Evolutionary conservation across 2,329 filamentous ascomycete species (phyloP), one percentile per base, ranked within the genome.

Genomic region (Pseudocercospora musae): DNA sequence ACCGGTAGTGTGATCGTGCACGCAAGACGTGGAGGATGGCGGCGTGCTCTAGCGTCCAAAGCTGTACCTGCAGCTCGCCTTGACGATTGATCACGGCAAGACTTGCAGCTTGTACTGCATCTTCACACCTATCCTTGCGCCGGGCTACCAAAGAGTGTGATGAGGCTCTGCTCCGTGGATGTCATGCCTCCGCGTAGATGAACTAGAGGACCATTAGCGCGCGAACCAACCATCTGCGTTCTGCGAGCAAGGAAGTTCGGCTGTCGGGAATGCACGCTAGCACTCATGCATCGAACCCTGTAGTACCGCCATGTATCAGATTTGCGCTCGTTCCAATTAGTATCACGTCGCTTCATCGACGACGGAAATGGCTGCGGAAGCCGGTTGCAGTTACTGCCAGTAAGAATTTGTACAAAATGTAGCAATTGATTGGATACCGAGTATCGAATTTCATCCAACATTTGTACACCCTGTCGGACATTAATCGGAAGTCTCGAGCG

Each of bases 231-330:
- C 52, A 48, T 56, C 37, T 58, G 49, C 57, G 55, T 20, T 18
- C 52, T 62, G 64, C 56, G 53, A 54, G 62, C 64, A 64, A 62
- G 61, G 58, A 54, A 60, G 55, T 63, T 70, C 68, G 69, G 68
- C 60, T 67, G 68, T 48, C 60, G 58, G 68, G 66, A 68, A 68
- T 69, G 66, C 27, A 52, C 65, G 64, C 70, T 71, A 72, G 60
- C 62, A 64, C 58, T 44, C 55, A 68, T 66, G 66, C 66, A 68
- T 55, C 57, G 57, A 62, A 63, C 66, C 65, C 60, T 68, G 70
- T 72, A 65, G 62, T n/a, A 72, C 70, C 67, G 64, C 67, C 61
- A 46, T 57, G 70, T 72, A 66, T 72, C 69, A 68, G 59, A 58
- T 56, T 57, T 44, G 49, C 46, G 57, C 61, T 60, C 57, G 62